A percentile compares a stretch with the other conserved stretches of the same genome.
Evolutionary conservation across 495 filamentous ascomycete genomes (phyloP).

Genomic region (Tuber calosporum): DNA sequence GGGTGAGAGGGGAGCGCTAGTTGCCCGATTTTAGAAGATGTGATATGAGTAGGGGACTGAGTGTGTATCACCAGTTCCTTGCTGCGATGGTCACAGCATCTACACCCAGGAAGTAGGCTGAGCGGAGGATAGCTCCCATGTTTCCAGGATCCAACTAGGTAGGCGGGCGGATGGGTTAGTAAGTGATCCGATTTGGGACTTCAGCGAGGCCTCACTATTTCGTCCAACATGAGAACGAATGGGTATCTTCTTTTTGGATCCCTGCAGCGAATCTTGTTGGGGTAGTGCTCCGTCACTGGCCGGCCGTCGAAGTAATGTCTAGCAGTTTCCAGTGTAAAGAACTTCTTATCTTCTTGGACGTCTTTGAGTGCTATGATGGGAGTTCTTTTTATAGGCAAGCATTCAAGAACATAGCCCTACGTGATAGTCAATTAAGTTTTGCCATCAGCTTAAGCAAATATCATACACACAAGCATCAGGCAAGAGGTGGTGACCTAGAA

Average conservation of each 20-base stretch:
- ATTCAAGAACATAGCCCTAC: conserved; percentile 73
- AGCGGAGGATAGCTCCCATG: conserved; percentile 77
- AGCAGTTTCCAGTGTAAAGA: conserved; percentile 55
- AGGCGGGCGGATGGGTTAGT: conserved; percentile 33
- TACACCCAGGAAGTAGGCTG: conserved; percentile 76
- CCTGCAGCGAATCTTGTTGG: conserved; percentile 42
- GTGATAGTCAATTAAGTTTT: conserved; percentile 1
- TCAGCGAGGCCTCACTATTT: conserved; percentile 48
- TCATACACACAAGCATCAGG: not conserved
- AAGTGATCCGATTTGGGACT: not conserved
- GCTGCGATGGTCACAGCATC: conserved; percentile 65
- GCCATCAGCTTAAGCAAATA: not conserved
- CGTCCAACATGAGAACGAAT: conserved; percentile 71
- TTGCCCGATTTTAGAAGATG: conserved; percentile 17
- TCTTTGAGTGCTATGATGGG: conserved; percentile 57
- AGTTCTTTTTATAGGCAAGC: conserved; percentile 67
- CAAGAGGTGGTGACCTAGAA: not conserved
- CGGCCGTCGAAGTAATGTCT: conserved; percentile 57
- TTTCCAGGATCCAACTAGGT: conserved; percentile 68
- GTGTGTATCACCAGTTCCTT: conserved; percentile 38
- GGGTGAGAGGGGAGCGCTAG: conserved; percentile 64
- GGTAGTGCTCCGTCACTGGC: conserved; percentile 43
- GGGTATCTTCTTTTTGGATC: conserved; percentile 53
- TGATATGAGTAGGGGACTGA: not conserved
- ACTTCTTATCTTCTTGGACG: conserved; percentile 43